Evolutionary conservation across 2,329 filamentous ascomycete genomes (phyloP).

Genomic region (Paecilomyces sp.): DNA sequence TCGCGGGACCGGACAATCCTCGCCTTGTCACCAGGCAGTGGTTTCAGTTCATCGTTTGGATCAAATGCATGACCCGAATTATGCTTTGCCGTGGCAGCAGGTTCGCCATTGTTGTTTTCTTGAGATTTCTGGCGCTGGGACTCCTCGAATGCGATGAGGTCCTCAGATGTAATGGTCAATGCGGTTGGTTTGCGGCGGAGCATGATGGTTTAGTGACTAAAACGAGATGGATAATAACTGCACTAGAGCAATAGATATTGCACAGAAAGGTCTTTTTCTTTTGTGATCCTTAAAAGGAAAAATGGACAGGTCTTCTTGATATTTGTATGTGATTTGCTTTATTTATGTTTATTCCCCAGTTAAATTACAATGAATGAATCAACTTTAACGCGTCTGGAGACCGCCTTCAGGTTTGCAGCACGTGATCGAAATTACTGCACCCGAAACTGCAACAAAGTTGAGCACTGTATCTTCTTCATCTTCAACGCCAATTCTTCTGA

Average conservation of each 20-base stretch:
- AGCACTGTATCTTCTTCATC: not conserved
- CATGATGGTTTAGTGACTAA: slow-evolving; percentile 27
- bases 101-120: slow-evolving; percentile 17
- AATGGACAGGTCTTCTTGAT: not conserved
- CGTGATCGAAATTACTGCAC: not conserved
- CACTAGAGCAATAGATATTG: not conserved
- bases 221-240: not conserved
- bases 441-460: not conserved
- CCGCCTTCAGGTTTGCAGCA: not conserved
- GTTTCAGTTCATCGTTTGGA: slow-evolving; percentile 45
- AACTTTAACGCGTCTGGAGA: not conserved
- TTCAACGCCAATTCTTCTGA: slow-evolving; percentile 3
- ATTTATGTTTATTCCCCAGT: not conserved
- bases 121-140: slow-evolving; percentile 22
- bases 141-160: slow-evolving; percentile 42
- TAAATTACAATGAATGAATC: not conserved
- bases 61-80: slow-evolving; percentile 25
- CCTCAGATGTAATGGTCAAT: slow-evolving; percentile 43
- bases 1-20: slow-evolving; percentile 40
- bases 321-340: not conserved
- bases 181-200: slow-evolving; percentile 46
- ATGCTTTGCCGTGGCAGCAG: slow-evolving; percentile 12
- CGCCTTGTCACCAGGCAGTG: slow-evolving; percentile 42
- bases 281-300: not conserved
- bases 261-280: too few relatives aligned